These are phyloP conservation scores for Escallonia rubra DNA, from an alignment of 129 eudicot genomes.

Conservation along the genomic window DNA sequence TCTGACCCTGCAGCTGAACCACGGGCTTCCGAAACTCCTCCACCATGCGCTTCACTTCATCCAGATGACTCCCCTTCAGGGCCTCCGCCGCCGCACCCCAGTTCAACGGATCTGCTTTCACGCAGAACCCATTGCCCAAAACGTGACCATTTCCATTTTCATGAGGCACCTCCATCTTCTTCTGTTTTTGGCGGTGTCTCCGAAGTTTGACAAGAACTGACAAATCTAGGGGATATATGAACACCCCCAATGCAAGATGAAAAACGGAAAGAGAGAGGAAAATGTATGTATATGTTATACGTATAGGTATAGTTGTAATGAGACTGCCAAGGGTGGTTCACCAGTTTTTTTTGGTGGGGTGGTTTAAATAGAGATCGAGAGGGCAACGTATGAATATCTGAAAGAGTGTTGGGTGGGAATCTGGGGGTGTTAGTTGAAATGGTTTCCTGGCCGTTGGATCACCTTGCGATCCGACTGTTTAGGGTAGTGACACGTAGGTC, in stretches of 20 bases:
- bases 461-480: neutral
- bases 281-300: too few species aligned
- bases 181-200: neutral
- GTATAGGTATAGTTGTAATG: neutral
- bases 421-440: constrained; percentile 11
- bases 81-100: constrained; percentile 36
- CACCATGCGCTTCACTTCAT: constrained; percentile 46
- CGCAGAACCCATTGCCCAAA: too few species aligned
- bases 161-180: neutral
- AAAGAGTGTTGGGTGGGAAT: constrained; percentile 22
- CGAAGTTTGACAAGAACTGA: neutral
- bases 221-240: neutral
- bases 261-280: neutral
- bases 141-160: too few species aligned
- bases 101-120: constrained; percentile 25
- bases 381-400: neutral
- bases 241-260: neutral
- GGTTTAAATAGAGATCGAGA: constrained; percentile 12
- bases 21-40: constrained; percentile 26
- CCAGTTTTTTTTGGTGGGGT: neutral
- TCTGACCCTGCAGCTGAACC: constrained; percentile 34
- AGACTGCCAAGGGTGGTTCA: constrained; percentile 1
- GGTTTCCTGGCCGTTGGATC: constrained; percentile 3
- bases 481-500: neutral
- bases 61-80: constrained; percentile 39